Percentiles rank a stretch among this genome's conserved stretches.
These are phyloP conservation scores for Gryganskiella cystojenkinii DNA, from an alignment of 192 early-diverging fungal species.

Conservation along the genomic window DNA sequence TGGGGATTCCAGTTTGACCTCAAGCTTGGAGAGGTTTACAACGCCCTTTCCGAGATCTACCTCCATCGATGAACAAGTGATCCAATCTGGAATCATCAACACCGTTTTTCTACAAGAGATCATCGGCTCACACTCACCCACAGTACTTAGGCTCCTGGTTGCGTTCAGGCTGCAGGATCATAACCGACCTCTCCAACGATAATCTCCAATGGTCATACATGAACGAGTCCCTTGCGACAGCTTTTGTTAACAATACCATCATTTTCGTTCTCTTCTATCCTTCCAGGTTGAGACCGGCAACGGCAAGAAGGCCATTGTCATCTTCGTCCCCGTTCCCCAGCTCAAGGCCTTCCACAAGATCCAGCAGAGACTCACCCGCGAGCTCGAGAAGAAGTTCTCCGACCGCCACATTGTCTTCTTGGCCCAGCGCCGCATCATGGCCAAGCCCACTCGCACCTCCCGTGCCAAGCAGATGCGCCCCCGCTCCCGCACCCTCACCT, in stretches of 20 bases:
- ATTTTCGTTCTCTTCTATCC: neutral
- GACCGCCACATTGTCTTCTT: slow-evolving; percentile 96
- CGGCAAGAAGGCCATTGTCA: slow-evolving; percentile 95
- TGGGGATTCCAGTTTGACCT: too few relatives aligned
- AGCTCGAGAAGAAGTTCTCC: slow-evolving; percentile 99
- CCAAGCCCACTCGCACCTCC: slow-evolving; percentile 90
- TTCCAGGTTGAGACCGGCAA: slow-evolving; percentile 87
- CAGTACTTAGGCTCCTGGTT: too few relatives aligned
- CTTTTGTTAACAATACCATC: neutral
- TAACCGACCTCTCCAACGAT: too few relatives aligned
- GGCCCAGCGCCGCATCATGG: slow-evolving; percentile 95
- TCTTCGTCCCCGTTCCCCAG: slow-evolving; percentile 97
- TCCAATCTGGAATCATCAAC: too few relatives aligned
- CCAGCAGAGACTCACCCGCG: slow-evolving; percentile 94
- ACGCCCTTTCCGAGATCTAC: too few relatives aligned
- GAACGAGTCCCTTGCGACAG: too few relatives aligned
- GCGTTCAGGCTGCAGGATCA: too few relatives aligned
- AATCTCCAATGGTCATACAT: too few relatives aligned
- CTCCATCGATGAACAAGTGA: too few relatives aligned
- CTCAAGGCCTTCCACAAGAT: slow-evolving; percentile 97
- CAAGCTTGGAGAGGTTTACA: too few relatives aligned
- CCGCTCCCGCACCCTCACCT: slow-evolving; percentile 94
- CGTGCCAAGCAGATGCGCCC: slow-evolving; percentile 94
- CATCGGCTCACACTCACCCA: too few relatives aligned
- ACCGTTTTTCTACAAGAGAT: too few relatives aligned